Evolutionary conservation across 176 grass and related monocot species (phyloP).

Genomic region (Echinochloa phyllopogon): DNA sequence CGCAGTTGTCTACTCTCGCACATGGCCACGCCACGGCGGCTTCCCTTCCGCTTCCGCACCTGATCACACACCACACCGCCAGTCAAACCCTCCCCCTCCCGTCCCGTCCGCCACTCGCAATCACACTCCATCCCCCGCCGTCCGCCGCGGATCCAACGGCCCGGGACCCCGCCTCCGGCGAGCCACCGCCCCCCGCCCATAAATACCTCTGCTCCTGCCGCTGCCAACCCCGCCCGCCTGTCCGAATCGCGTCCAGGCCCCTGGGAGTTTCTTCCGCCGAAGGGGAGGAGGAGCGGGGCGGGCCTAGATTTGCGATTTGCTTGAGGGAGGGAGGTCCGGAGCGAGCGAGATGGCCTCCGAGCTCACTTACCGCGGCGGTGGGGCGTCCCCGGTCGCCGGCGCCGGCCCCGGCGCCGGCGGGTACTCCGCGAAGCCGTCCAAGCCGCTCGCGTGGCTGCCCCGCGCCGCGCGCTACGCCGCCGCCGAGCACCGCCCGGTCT

Average conservation of each 20-base stretch:
- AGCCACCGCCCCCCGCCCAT: slow-evolving; percentile 30
- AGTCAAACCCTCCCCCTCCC: slow-evolving; percentile 22
- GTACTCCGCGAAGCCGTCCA: slow-evolving; percentile 64
- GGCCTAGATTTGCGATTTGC: slow-evolving; percentile 6
- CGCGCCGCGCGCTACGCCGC: slow-evolving; percentile 63
- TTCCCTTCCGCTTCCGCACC: background rate
- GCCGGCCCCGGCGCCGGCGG: background rate
- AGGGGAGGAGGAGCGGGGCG: background rate
- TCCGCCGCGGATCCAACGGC: slow-evolving; percentile 25
- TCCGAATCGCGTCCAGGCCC: slow-evolving; percentile 18
- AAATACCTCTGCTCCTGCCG: slow-evolving; percentile 35
- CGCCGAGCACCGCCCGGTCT: slow-evolving; percentile 70
- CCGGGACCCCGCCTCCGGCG: background rate
- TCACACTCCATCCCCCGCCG: background rate
- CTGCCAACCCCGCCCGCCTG: slow-evolving; percentile 24
- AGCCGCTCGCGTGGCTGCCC: slow-evolving; percentile 65
- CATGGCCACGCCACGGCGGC: background rate
- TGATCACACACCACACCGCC: slow-evolving; percentile 28
- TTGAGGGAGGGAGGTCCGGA: background rate
- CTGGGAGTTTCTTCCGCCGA: slow-evolving; percentile 1
- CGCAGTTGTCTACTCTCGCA: background rate
- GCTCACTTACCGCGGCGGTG: slow-evolving; percentile 75
- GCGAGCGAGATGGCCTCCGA: slow-evolving; percentile 78
- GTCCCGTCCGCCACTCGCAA: slow-evolving; percentile 22
- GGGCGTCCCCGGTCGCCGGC: slow-evolving; percentile 22